Conservation (phyloP, 306 rosid genomes). For the Cotoneaster glaucophyllus region DNA sequence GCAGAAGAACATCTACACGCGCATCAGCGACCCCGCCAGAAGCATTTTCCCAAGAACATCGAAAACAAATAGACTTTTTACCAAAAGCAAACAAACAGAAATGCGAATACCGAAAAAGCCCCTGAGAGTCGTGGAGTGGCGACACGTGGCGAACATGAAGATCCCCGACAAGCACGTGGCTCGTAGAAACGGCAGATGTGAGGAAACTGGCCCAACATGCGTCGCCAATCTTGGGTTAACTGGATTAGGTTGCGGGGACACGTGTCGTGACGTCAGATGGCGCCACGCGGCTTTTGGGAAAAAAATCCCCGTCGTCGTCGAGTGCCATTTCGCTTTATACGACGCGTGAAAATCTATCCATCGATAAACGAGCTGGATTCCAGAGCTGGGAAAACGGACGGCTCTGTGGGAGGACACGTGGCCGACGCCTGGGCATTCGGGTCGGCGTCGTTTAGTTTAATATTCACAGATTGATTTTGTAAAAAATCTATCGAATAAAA, state of each 20-base stretch:
- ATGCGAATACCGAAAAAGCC: constrained; percentile 9
- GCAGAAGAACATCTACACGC: background rate
- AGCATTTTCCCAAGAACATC: background rate
- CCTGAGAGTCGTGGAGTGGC: background rate
- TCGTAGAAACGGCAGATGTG: background rate
- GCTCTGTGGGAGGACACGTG: too few relatives aligned
- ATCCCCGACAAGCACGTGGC: constrained; percentile 28
- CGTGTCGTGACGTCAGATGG: constrained; percentile 15
- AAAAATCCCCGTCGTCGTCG: background rate
- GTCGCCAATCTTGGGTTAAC: constrained; percentile 17
- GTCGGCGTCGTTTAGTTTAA: too few relatives aligned
- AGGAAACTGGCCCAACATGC: constrained; percentile 24
- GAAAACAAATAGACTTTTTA: background rate
- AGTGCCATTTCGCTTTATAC: background rate
- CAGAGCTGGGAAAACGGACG: too few relatives aligned
- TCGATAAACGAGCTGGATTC: background rate
- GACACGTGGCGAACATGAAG: constrained; percentile 35
- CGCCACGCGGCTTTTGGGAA: constrained; percentile 16
- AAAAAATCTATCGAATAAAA: too few relatives aligned
- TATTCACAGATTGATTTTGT: too few relatives aligned
- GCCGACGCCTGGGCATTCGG: too few relatives aligned
- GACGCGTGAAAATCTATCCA: background rate
- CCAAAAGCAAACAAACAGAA: too few relatives aligned
- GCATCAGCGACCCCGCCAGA: background rate
- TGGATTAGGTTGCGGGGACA: constrained; percentile 13